Percentiles rank a stretch among this genome's conserved stretches.
phyloP scores from a whole-genome alignment of 345 rosid species.

The Kernera saxatilis region DNA sequence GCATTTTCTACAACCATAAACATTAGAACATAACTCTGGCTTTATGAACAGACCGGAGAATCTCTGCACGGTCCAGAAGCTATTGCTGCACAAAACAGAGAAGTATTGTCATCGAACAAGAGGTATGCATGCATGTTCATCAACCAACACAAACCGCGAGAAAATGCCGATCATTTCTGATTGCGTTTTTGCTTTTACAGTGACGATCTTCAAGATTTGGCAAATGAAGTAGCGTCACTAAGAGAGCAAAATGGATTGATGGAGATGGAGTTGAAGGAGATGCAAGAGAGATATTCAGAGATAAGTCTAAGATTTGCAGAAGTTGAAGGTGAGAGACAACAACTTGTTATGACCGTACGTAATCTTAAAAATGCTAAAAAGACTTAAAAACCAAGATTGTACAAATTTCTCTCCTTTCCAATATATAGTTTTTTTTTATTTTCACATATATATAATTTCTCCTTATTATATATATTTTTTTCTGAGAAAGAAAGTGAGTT shows the following conservation, averaged over 20 bases:
- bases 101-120: background rate
- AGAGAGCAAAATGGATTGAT: slow-evolving; percentile 55
- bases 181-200: background rate
- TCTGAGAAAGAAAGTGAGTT: background rate
- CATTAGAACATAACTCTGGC: background rate
- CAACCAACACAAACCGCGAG: background rate
- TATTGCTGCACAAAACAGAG: slow-evolving; percentile 20
- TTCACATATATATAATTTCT: background rate
- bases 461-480: background rate
- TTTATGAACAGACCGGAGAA: slow-evolving; percentile 12
- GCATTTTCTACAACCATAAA: background rate
- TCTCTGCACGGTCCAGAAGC: background rate
- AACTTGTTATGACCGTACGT: slow-evolving; percentile 75
- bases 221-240: slow-evolving; percentile 23
- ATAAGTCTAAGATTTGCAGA: slow-evolving; percentile 87
- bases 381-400: slow-evolving; percentile 28
- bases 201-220: slow-evolving; percentile 1
- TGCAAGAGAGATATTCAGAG: slow-evolving; percentile 88
- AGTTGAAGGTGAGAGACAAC: slow-evolving; percentile 93
- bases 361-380: slow-evolving; percentile 67
- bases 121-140: slow-evolving; percentile 40
- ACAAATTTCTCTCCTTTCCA: slow-evolving; percentile 2
- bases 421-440: background rate
- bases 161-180: background rate
- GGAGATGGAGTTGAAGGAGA: slow-evolving; percentile 84